These are phyloP conservation scores for Cyphellophora attinorum DNA, from an alignment of 2,329 filamentous ascomycete species.

Conservation along the genomic window DNA sequence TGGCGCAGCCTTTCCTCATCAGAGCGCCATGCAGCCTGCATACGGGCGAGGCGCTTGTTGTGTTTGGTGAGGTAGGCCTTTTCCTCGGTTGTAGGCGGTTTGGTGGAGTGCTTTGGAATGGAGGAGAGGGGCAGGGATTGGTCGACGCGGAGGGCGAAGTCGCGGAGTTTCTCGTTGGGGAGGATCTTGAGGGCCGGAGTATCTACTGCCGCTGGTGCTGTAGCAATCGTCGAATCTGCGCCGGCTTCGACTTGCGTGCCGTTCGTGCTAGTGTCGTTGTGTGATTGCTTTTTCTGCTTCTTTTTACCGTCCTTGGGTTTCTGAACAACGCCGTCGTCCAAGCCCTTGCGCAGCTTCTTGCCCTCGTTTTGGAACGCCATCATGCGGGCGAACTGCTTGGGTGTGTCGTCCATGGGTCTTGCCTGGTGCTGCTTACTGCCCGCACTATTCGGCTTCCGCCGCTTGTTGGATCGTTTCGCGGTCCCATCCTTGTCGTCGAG, in stretches of 20 bases:
- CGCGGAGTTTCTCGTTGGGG: conserved; percentile 72
- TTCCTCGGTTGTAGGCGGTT: conserved; percentile 47
- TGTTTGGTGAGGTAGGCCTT: conserved; percentile 66
- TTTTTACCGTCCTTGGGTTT: conserved; percentile 14
- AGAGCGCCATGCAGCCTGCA: conserved; percentile 50
- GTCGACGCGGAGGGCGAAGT: conserved; percentile 76
- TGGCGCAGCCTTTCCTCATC: conserved; percentile 51
- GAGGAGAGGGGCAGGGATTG: conserved; percentile 61
- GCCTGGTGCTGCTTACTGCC: conserved; percentile 33
- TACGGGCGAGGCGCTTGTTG: conserved; percentile 63
- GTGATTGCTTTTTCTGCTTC: conserved; percentile 15
- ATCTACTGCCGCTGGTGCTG: conserved; percentile 16
- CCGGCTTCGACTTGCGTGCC: conserved; percentile 1
- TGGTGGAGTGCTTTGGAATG: conserved; percentile 23
- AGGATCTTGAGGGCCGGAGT: conserved; percentile 52
- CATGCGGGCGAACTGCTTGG: conserved; percentile 74
- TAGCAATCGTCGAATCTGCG: conserved; percentile 11
- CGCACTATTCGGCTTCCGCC: conserved; percentile 24
- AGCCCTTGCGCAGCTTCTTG: conserved; percentile 50
- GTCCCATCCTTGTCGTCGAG: background rate
- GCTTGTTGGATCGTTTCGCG: conserved; percentile 23
- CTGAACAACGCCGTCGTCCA: conserved; percentile 56
- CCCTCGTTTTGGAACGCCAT: conserved; percentile 63
- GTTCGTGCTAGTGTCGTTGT: conserved; percentile 6
- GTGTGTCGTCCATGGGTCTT: conserved; percentile 66